Evolutionary conservation across 148 eudicot genomes (phyloP), one percentile per base, ranked within the genome.

Genomic region (Rhododendron vialii): DNA sequence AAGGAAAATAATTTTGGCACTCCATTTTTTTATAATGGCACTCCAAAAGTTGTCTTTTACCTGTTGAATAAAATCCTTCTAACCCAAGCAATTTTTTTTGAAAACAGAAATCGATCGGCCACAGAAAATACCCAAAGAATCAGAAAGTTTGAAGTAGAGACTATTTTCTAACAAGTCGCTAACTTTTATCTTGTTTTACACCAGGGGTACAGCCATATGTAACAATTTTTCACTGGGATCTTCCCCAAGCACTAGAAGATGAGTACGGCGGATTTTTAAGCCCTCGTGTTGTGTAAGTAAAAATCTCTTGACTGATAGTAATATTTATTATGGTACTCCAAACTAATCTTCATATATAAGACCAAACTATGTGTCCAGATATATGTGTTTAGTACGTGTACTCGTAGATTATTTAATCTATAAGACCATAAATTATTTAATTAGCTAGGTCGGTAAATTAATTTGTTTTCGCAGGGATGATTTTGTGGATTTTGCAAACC

Each of bases 401-500:
- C 50, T 47, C 2, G 12, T 47, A 47, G 50, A 47, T 41, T 41
- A 47, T 47, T 9, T 10, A 47, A 47, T 47, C 69, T 2, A 24
- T 61, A 61, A 7, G 69, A 61, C 11, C 69, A 24, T 61, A 22
- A 22, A 6, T 2, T 20, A 61, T 61, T 24, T 8, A 11, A 5
- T 69, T 26, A n/a, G 43, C 43, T 38, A 41, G 13, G 5, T n/a
- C 14, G 45, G 35, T 18, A 14, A 38, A 35, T 28, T 35, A 38
- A 35, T 28, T 35, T 35, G 10, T 28, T 75, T 36, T 38, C 1
- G 83, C 84, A 89, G 90, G 85, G 65, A 83, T 0, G 88, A 89
- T 59, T 89, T 89, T 81, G 24, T 14, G 22, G 84, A 86, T 47
- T 89, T 79, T 84, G 88, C 88, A 20, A 85, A 84, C 4, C 26